Conservation (phyloP, 306 rosid species). For the Castanea sativa region DNA sequence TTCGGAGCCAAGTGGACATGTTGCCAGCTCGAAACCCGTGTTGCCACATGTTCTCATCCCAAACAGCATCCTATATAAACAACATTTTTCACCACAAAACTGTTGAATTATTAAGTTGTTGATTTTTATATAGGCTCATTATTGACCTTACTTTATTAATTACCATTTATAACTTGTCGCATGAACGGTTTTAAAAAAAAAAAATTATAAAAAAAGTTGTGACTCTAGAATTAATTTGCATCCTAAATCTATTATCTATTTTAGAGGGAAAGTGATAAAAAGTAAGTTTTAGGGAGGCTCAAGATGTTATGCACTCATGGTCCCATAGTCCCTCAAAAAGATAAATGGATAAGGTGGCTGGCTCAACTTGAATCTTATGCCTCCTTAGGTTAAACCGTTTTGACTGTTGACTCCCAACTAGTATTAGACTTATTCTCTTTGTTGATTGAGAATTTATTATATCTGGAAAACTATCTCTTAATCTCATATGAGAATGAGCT, state of each 20-base stretch:
- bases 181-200: too few species aligned
- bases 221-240: neutral
- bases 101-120: too few species aligned
- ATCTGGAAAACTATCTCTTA: too few species aligned
- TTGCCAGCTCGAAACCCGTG: slow-evolving; percentile 36
- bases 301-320: neutral
- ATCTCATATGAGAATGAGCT: too few species aligned
- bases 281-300: neutral
- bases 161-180: too few species aligned
- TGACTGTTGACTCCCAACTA: neutral
- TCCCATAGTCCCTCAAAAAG: neutral
- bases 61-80: too few species aligned
- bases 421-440: neutral
- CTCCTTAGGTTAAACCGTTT: neutral
- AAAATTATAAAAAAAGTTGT: too few species aligned
- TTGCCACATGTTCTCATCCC: slow-evolving; percentile 27
- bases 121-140: too few species aligned
- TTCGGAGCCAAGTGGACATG: slow-evolving; percentile 34
- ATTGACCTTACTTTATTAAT: too few species aligned
- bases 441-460: too few species aligned
- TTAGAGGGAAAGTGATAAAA: neutral
- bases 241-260: slow-evolving; percentile 29
- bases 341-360: slow-evolving; percentile 25
- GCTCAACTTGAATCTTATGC: slow-evolving; percentile 20
- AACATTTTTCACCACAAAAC: too few species aligned